Conservation (phyloP, 1,139 yeast genomes). For the Groenewaldozyma sp. region DNA sequence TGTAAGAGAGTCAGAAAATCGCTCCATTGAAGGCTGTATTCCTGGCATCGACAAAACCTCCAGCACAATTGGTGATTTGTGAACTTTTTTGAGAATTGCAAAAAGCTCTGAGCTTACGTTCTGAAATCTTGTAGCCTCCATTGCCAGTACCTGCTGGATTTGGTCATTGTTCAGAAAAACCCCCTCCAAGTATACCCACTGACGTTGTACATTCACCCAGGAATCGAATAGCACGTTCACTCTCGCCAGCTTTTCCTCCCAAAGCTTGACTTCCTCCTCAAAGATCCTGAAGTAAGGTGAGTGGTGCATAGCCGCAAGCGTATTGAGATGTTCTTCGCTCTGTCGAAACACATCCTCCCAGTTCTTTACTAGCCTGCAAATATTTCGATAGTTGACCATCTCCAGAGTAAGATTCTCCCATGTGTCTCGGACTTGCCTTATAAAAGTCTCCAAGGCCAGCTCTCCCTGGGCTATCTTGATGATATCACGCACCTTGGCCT, state of each 20-base stretch:
- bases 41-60: conserved; percentile 52
- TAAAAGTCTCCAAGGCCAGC: conserved; percentile 49
- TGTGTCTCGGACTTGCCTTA: conserved; percentile 35
- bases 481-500: conserved; percentile 39
- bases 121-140: conserved; percentile 61
- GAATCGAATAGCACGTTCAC: conserved; percentile 48
- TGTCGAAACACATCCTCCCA: conserved; percentile 60
- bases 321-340: conserved; percentile 51
- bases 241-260: conserved; percentile 49
- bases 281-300: conserved; percentile 58
- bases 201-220: conserved; percentile 84
- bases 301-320: conserved; percentile 60
- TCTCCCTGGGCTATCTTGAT: conserved; percentile 69
- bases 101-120: conserved; percentile 56
- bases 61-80: conserved; percentile 43
- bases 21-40: conserved; percentile 40
- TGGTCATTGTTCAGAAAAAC: conserved; percentile 54
- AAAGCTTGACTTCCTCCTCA: conserved; percentile 46
- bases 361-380: conserved; percentile 50
- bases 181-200: conserved; percentile 82
- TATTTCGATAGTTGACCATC: conserved; percentile 45
- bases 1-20: conserved; percentile 46
- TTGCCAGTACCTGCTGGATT: conserved; percentile 53
- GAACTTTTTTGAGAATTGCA: conserved; percentile 42
- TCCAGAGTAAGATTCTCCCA: conserved; percentile 42